Evolutionary conservation across 2,329 filamentous ascomycete species (phyloP).

Genomic region (Penicillium sp.): DNA sequence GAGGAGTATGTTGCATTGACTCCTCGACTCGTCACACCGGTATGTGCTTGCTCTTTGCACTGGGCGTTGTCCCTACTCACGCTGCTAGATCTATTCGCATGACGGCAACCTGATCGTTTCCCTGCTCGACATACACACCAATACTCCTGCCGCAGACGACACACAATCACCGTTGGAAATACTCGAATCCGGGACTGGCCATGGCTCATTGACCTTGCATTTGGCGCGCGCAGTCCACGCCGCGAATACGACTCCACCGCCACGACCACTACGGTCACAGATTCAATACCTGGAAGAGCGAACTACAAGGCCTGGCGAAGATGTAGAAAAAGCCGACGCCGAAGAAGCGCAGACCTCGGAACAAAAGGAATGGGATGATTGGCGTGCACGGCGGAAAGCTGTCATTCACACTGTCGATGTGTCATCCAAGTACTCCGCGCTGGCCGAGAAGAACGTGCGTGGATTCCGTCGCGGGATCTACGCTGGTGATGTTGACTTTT

Average conservation of each 20-base stretch:
- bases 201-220: conserved; percentile 70
- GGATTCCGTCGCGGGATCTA: conserved; percentile 68
- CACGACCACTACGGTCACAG: conserved; percentile 35
- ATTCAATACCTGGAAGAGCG: conserved; percentile 28
- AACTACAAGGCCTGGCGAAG: conserved; percentile 19
- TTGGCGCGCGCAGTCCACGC: conserved; percentile 70
- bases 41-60: conserved; percentile 36
- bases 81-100: conserved; percentile 60
- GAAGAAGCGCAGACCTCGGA: conserved; percentile 11
- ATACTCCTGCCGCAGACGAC: conserved; percentile 32
- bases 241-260: conserved; percentile 55
- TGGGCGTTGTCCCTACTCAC: conserved; percentile 7
- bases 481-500: conserved; percentile 64
- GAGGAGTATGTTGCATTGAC: conserved; percentile 66
- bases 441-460: conserved; percentile 59
- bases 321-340: conserved; percentile 2
- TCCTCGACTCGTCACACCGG: conserved; percentile 67
- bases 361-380: conserved; percentile 42
- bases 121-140: conserved; percentile 66
- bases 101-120: conserved; percentile 71
- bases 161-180: conserved; percentile 57
- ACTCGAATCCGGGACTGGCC: conserved; percentile 79
- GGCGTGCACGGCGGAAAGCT: conserved; percentile 53
- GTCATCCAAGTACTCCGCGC: conserved; percentile 55
- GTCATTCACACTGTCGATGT: conserved; percentile 71